Conservation (phyloP, 1,139 yeast genomes). For the Kodamaea ohmeri region DNA sequence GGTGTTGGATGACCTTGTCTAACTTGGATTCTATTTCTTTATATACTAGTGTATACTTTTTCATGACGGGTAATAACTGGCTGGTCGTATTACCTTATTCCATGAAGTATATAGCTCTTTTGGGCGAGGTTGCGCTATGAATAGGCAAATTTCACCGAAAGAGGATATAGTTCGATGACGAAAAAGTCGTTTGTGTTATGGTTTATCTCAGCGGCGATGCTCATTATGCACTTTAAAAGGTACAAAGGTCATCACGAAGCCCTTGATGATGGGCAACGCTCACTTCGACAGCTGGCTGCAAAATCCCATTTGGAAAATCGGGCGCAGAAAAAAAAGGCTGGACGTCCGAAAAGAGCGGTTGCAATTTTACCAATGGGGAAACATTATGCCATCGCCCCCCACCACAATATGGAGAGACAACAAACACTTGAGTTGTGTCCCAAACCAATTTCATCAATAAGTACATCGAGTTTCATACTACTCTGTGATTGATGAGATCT, state of each 20-base stretch:
- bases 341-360: conserved; percentile 1
- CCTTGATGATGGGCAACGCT: not conserved
- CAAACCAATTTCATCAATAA: no score
- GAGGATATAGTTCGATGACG: no score
- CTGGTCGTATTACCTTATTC: not conserved
- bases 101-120: no score
- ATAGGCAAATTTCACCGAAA: no score
- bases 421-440: no score
- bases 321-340: conserved; percentile 2
- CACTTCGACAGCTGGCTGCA: conserved; percentile 11
- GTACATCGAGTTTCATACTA: no score
- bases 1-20: conserved; percentile 1
- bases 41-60: not conserved
- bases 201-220: not conserved
- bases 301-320: conserved; percentile 8
- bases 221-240: not conserved
- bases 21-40: not conserved
- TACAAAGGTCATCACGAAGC: conserved; percentile 2
- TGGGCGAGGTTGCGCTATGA: no score
- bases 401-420: not conserved
- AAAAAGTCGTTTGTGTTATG: no score
- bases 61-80: no score
- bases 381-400: not conserved
- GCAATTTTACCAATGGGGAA: conserved; percentile 5
- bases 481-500: no score